Conservation (phyloP, 2,329 filamentous ascomycete genomes). For the Cladosporium oxysporum region DNA sequence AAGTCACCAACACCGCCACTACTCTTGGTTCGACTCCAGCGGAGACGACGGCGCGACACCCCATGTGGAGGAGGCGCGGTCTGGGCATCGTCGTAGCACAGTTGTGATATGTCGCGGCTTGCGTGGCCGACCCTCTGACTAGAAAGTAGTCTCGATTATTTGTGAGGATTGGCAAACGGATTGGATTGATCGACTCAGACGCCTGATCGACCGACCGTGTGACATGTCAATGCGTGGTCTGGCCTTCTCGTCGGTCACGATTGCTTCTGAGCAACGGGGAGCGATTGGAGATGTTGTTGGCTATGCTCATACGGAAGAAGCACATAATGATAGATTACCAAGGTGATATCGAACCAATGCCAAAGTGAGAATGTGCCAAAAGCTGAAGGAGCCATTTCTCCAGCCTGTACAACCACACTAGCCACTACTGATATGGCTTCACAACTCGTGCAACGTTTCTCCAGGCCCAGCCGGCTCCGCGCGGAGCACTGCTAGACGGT, state of each 20-base stretch:
- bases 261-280: background rate
- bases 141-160: background rate
- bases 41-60: constrained; percentile 15
- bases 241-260: background rate
- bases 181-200: constrained; percentile 5
- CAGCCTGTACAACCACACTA: background rate
- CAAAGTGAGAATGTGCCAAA: background rate
- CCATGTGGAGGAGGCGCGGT: constrained; percentile 20
- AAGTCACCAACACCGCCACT: constrained; percentile 6
- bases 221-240: constrained; percentile 7
- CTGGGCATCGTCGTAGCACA: constrained; percentile 10
- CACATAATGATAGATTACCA: background rate
- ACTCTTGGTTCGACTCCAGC: constrained; percentile 7
- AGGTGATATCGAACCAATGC: background rate
- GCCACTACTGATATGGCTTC: background rate
- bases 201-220: constrained; percentile 4
- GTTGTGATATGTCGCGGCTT: constrained; percentile 9
- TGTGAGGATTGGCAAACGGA: constrained; percentile 18
- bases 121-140: constrained; percentile 13
- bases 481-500: constrained; percentile 16
- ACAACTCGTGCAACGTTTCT: constrained; percentile 9
- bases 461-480: constrained; percentile 19
- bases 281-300: background rate
- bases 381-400: background rate
- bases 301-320: background rate